Evolutionary conservation across 176 grass and related monocot species (phyloP), one percentile per base, ranked within the genome.

Genomic region (Musa schizocarpa): DNA sequence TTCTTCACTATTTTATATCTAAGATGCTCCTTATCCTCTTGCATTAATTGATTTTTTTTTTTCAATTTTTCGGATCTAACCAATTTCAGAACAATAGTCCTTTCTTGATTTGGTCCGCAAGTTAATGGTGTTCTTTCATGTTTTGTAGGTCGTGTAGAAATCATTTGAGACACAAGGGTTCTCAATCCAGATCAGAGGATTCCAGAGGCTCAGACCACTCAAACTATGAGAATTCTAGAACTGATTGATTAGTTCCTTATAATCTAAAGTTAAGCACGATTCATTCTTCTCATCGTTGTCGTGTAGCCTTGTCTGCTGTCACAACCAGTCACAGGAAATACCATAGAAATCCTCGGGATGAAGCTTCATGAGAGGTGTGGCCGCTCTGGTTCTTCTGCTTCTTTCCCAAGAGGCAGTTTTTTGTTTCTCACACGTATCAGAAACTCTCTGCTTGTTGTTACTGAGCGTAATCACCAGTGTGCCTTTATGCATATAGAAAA

Each of bases 111-210:
- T 61, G 9, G 5, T 70, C 17, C 16, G 2, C 57, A 34, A 34
- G 34, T 92, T 29, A 79, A 14, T 76, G 14, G 17, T 11, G 76
- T 76, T 79, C 9, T 24, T 27, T 82, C 13, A 76, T 80, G 52
- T 68, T 51, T 79, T 83, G 53, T 83, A 99, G 95, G 74, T 87
- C 76, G 69, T 99, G 82, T 87, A 83, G 75, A 80, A 89, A 82
- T 81, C 87, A 87, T 71, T 63, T 52, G 81, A 84, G 82, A 63
- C 65, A 66, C 65, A 76, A 13, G 76, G 82, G 69, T 73, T 89
- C 64, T 73, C 78, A 83, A 73, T 65, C 76, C 19, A 88, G 83
- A 82, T 66, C 70, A n/a, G 90, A 91, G 50, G 81, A 81, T 73
- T 89, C 81, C 53, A 19, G 73, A 54, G 56, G 50, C 73, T 85